Percentiles rank a stretch among this genome's conserved stretches.
phyloP scores from a whole-genome alignment of 2,329 filamentous ascomycete genomes.

The Lasiodiplodia sp. region DNA sequence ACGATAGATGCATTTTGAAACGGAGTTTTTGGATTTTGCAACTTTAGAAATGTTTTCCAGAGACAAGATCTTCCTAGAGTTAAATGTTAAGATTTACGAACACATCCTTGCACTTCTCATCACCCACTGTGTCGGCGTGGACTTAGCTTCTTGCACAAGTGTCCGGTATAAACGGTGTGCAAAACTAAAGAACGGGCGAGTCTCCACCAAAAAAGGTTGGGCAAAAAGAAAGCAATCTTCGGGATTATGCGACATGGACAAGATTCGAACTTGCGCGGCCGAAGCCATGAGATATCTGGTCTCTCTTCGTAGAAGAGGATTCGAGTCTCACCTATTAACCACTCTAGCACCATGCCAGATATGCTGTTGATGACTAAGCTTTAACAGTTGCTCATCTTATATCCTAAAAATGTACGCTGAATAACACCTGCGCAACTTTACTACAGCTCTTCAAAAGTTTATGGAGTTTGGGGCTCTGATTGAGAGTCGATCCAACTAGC shows the following conservation, averaged over 20 bases:
- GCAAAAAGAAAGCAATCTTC: neutral
- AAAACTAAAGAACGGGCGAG: neutral
- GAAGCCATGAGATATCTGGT: neutral
- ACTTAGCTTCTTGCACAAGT: neutral
- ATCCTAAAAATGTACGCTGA: too few species aligned
- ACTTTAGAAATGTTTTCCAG: neutral
- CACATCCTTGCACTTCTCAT: neutral
- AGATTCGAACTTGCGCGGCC: neutral
- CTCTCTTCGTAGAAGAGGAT: neutral
- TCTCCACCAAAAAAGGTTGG: too few species aligned
- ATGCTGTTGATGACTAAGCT: neutral
- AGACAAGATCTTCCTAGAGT: neutral
- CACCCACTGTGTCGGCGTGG: neutral
- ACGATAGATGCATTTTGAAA: neutral
- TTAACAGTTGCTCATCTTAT: rapidly evolving
- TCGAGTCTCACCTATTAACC: conserved; percentile 1
- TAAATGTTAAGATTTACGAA: neutral
- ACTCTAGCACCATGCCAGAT: neutral
- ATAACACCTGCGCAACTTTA: too few species aligned
- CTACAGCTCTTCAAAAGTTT: too few species aligned
- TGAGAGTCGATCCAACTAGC: too few species aligned
- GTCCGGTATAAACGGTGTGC: neutral
- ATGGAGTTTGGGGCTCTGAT: too few species aligned
- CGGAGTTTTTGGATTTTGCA: neutral
- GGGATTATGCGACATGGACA: neutral